Evolutionary conservation across 768 basidiomycete species (phyloP).

Genomic region (Psilocybe tampanensis): DNA sequence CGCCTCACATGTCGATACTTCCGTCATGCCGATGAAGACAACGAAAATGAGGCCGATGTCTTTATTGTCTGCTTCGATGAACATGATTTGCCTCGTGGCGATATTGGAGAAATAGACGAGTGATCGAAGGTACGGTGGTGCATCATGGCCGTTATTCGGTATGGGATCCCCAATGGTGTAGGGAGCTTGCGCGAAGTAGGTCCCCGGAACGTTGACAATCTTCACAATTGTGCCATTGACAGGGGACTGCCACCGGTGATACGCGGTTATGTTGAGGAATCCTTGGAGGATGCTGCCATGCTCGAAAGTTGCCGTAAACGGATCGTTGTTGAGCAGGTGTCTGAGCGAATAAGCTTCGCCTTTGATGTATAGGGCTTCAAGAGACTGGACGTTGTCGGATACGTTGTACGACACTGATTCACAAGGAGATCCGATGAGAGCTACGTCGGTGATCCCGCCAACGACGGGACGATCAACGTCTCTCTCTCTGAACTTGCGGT

Average conservation of each 20-base stretch:
- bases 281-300: slow-evolving; percentile 7
- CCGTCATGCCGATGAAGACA: slow-evolving; percentile 8
- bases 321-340: slow-evolving; percentile 7
- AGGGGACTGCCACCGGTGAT: slow-evolving; percentile 11
- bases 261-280: slow-evolving; percentile 4
- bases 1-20: slow-evolving; percentile 8
- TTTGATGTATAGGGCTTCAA: slow-evolving; percentile 5
- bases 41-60: slow-evolving; percentile 8
- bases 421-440: slow-evolving; percentile 3
- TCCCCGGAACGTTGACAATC: slow-evolving; percentile 8
- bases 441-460: neutral
- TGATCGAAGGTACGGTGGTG: slow-evolving; percentile 1
- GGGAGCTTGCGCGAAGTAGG: slow-evolving; percentile 9
- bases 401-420: slow-evolving; percentile 9
- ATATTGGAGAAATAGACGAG: slow-evolving; percentile 7
- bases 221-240: slow-evolving; percentile 6
- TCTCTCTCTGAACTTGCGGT: neutral
- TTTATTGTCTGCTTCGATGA: slow-evolving; percentile 4
- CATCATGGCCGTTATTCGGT: neutral
- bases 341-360: slow-evolving; percentile 7
- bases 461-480: neutral
- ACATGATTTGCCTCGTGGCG: slow-evolving; percentile 4
- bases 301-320: neutral
- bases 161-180: neutral
- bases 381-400: neutral